phyloP scores from a whole-genome alignment of 2,329 filamentous ascomycete genomes.

The Harringtonia lauricola region DNA sequence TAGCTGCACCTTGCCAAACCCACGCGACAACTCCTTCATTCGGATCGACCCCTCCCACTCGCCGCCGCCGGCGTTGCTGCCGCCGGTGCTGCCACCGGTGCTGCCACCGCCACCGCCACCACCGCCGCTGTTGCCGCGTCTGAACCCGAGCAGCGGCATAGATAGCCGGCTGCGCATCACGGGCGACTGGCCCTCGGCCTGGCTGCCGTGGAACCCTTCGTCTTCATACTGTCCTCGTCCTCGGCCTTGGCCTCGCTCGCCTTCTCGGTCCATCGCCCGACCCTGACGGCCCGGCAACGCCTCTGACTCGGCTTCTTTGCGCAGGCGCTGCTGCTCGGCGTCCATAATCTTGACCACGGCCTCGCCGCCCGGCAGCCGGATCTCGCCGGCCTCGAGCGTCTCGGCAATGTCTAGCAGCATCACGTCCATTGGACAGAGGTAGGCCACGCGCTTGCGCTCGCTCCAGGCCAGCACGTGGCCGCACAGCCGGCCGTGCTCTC shows the following conservation, averaged over 20 bases:
- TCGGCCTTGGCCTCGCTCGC: neutral
- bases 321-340: neutral
- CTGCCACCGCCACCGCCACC: neutral
- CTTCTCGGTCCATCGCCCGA: neutral
- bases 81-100: too few relatives aligned
- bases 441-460: slow-evolving; percentile 67
- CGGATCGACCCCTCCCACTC: slow-evolving; percentile 2
- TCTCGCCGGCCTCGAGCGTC: slow-evolving; percentile 57
- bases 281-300: neutral
- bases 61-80: neutral
- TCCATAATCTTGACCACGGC: slow-evolving; percentile 23
- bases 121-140: too few relatives aligned
- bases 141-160: too few relatives aligned
- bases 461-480: slow-evolving; percentile 89
- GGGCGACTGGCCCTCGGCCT: neutral
- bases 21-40: slow-evolving; percentile 9
- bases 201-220: neutral
- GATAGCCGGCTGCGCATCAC: too few relatives aligned
- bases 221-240: neutral
- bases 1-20: slow-evolving; percentile 8
- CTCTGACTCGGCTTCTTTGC: neutral
- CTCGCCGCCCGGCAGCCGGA: slow-evolving; percentile 58
- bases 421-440: slow-evolving; percentile 93
- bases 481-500: slow-evolving; percentile 65
- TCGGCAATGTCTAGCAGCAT: slow-evolving; percentile 75